These are phyloP conservation scores for Hymenoscyphus occultus DNA, from an alignment of 2,329 filamentous ascomycete genomes.

Conservation along the genomic window DNA sequence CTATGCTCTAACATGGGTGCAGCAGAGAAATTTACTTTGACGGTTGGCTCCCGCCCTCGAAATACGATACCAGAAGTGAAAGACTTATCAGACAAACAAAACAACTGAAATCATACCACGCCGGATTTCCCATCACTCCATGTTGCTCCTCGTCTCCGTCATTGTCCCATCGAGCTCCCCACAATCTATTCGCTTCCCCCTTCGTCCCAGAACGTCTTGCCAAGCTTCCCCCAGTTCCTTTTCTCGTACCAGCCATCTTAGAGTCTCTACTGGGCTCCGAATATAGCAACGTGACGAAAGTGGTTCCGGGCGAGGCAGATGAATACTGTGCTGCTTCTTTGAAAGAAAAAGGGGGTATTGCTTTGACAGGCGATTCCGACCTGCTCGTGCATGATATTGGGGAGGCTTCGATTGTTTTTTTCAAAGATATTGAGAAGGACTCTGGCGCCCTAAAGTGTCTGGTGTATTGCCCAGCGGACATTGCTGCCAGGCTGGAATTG, in stretches of 20 bases:
- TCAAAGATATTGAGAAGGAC: conserved; percentile 54
- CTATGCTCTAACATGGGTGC: conserved; percentile 19
- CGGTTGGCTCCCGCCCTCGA: conserved; percentile 65
- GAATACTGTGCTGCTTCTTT: conserved; percentile 69
- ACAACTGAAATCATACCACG: conserved; percentile 29
- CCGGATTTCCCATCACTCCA: conserved; percentile 18
- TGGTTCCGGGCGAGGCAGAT: conserved; percentile 86
- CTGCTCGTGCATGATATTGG: conserved; percentile 73
- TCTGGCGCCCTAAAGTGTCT: conserved; percentile 23
- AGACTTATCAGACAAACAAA: conserved; percentile 29
- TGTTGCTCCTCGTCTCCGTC: conserved; percentile 20
- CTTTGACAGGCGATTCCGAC: conserved; percentile 86
- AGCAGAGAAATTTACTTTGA: conserved; percentile 80
- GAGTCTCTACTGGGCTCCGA: conserved; percentile 58
- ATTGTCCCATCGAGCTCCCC: conserved; percentile 11
- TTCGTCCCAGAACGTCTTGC: conserved; percentile 24
- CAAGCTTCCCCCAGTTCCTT: conserved; percentile 50
- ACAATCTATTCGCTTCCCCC: conserved; percentile 27
- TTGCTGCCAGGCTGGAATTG: conserved; percentile 46
- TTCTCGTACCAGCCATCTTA: conserved; percentile 74
- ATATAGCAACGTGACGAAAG: conserved; percentile 45
- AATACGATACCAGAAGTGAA: conserved; percentile 29
- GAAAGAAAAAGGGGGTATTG: conserved; percentile 49
- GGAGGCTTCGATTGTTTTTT: conserved; percentile 62
- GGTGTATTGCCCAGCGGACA: conserved; percentile 42